Evolutionary conservation across 1,284 basidiomycete species (phyloP), one percentile per base, ranked within the genome.

Genomic region (Sphaerobolus stellatus): DNA sequence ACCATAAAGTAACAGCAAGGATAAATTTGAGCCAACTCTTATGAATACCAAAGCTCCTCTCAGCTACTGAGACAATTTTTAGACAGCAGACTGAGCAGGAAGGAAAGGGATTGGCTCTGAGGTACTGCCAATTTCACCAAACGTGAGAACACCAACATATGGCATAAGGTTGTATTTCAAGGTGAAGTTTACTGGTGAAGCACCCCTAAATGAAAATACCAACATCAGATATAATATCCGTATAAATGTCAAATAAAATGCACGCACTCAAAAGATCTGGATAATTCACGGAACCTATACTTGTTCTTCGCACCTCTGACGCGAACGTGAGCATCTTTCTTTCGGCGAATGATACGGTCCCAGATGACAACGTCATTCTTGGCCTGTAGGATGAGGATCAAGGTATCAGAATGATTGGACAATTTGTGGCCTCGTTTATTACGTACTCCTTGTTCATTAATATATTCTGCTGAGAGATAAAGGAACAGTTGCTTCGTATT

Each of bases 401-500:
- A 55, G 54, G 40, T 30, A 47, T 41, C 55, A 24, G 50, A 56
- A 29, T 33, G 56, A 28, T 43, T 25, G 48, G 40, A 30, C 13
- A 22, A 56, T 13, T 18, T 28, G 24, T 24, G 36, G 50, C 28
- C n/a, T 40, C 11, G 50, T 55, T 33, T 31, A 54, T 5, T 18
- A 74, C 87, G 69, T 66, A 90, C 90, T 48, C 88, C 86, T 69
- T 87, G 74, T 1, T 75, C 68, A 54, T 85, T 89, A 36, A 77
- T 78, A 64, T 92, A 93, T 66, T 92, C 88, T 0, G 88, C 92
- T 60, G 84, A 81, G 36, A 94, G 76, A 64, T 90, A 93, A 20
- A 95, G 70, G 66, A 96, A 95, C 16, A 96, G 68, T 67, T 96
- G 93, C 69, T 96, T 96, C 11, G 93, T 96, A 68, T 96, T 96